phyloP scores from a whole-genome alignment of 345 rosid species.

The Salix viminalis region DNA sequence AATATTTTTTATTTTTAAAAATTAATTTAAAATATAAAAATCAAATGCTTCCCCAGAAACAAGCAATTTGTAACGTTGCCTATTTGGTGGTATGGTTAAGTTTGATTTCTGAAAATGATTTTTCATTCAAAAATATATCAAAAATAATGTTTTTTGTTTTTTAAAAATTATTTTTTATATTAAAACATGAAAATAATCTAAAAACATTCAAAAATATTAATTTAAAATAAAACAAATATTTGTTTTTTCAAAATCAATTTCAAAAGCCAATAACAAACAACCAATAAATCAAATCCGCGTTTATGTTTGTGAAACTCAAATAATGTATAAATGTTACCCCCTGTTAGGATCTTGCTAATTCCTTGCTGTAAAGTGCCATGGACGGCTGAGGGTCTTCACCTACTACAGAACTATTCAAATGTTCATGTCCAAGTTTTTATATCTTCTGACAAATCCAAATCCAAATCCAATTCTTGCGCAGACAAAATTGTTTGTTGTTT shows the following conservation, averaged over 20 bases:
- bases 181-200: fast-evolving
- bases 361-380: neutral
- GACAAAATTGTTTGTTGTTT: too few species aligned
- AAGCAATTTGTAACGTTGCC: too few species aligned
- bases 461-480: too few species aligned
- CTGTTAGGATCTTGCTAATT: neutral
- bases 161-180: too few species aligned
- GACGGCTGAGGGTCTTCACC: neutral
- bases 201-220: too few species aligned
- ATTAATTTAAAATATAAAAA: too few species aligned
- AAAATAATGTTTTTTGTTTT: too few species aligned
- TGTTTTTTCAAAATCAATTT: too few species aligned
- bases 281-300: neutral
- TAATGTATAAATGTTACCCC: neutral
- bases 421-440: neutral
- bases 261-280: fast-evolving
- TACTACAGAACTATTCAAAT: neutral
- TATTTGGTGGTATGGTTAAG: fast-evolving
- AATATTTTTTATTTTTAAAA: too few species aligned
- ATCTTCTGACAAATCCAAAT: too few species aligned
- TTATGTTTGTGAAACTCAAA: neutral
- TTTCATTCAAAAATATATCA: fast-evolving
- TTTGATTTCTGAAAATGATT: fast-evolving
- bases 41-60: too few species aligned
- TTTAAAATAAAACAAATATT: too few species aligned